Evolutionary conservation across 345 rosid species (phyloP).

Genomic region (Gossypium thurberi): DNA sequence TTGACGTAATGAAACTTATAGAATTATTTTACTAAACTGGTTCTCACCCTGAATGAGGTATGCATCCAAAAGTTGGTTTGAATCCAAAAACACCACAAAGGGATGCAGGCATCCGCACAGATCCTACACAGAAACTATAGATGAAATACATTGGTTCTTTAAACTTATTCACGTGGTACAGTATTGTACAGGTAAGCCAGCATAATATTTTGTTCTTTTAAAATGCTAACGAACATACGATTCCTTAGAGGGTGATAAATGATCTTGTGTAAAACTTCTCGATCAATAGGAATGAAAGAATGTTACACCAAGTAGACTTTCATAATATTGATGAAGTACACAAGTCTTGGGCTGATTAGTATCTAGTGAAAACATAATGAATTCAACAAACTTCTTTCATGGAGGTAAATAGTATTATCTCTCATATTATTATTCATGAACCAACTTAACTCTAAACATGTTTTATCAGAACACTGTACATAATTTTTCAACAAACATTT

Average conservation of each 20-base stretch:
- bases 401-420: neutral
- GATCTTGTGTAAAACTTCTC: neutral
- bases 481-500: neutral
- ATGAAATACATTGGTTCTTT: neutral
- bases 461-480: conserved; percentile 1
- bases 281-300: neutral
- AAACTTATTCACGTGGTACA: neutral
- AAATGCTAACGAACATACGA: neutral
- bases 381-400: neutral
- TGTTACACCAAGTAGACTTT: neutral
- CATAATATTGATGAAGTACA: neutral
- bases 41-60: conserved; percentile 55
- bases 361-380: neutral
- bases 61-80: conserved; percentile 61
- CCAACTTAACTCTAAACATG: neutral
- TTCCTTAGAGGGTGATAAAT: neutral
- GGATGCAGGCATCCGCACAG: conserved; percentile 72
- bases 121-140: conserved; percentile 34
- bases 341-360: neutral
- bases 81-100: conserved; percentile 73
- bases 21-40: neutral
- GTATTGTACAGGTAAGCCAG: neutral
- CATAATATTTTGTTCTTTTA: neutral
- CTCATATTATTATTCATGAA: neutral
- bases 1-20: neutral